Evolutionary conservation across 805 yeast species (phyloP).

Genomic region (Starmera caribaea): DNA sequence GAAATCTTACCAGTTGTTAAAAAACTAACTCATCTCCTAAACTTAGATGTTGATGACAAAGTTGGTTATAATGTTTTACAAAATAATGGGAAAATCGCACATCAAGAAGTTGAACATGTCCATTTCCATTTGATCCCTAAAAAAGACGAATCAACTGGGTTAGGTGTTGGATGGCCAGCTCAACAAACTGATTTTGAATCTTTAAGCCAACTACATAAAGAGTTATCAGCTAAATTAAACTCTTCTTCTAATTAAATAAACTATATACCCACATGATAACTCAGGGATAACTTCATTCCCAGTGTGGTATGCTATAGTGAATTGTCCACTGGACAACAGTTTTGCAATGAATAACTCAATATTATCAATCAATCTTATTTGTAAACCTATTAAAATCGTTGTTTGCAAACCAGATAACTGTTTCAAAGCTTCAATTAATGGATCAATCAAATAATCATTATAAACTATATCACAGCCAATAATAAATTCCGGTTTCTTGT

Average conservation of each 20-base stretch:
- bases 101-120: constrained; percentile 92
- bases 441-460: constrained; percentile 47
- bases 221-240: constrained; percentile 34
- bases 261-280: constrained; percentile 33
- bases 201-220: constrained; percentile 57
- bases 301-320: constrained; percentile 27
- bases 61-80: constrained; percentile 82
- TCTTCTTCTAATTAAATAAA: constrained; percentile 25
- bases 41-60: constrained; percentile 55
- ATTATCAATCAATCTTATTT: constrained; percentile 43
- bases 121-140: constrained; percentile 97
- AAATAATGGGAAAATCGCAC: constrained; percentile 92
- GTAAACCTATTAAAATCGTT: constrained; percentile 36
- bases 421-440: constrained; percentile 34
- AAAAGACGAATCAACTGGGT: constrained; percentile 60
- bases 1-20: constrained; percentile 87
- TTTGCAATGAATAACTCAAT: constrained; percentile 35
- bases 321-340: constrained; percentile 20
- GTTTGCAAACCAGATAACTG: constrained; percentile 24
- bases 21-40: constrained; percentile 68
- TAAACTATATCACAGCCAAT: constrained; percentile 61
- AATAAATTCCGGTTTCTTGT: constrained; percentile 31
- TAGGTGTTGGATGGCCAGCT: constrained; percentile 93
- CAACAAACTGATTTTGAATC: constrained; percentile 66
- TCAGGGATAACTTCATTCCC: constrained; percentile 20